Evolutionary conservation across 1,139 yeast genomes (phyloP).

Genomic region (Arxiozyma heterogenica): DNA sequence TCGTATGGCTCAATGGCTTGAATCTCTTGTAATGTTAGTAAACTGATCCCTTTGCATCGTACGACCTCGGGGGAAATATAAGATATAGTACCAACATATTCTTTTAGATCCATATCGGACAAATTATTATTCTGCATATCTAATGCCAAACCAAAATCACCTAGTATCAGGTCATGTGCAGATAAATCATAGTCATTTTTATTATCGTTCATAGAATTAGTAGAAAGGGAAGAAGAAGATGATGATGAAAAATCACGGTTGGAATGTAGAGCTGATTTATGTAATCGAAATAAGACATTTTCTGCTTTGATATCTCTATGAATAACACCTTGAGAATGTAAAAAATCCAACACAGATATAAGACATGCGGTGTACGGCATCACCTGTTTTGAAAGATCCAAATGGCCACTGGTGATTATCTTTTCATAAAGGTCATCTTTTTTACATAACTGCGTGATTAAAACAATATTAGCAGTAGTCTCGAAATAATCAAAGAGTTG

Average conservation of each 20-base stretch:
- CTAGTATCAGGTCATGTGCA: conserved; percentile 48
- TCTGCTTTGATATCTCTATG: conserved; percentile 91
- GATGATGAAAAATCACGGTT: not conserved
- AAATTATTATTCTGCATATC: conserved; percentile 5
- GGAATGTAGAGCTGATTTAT: conserved; percentile 15
- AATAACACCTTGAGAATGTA: conserved; percentile 64
- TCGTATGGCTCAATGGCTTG: conserved; percentile 35
- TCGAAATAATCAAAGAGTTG: conserved; percentile 64
- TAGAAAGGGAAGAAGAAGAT: not conserved
- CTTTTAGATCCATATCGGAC: conserved; percentile 31
- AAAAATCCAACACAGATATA: conserved; percentile 50
- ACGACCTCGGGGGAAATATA: conserved; percentile 70
- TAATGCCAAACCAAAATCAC: conserved; percentile 57
- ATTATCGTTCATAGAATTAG: not conserved
- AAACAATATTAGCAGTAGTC: conserved; percentile 47
- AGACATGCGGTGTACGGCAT: conserved; percentile 37
- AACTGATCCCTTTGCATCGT: conserved; percentile 36
- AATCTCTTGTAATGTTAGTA: conserved; percentile 12
- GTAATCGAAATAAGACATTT: conserved; percentile 49
- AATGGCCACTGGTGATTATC: conserved; percentile 39
- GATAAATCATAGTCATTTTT: conserved; percentile 18
- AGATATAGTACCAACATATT: conserved; percentile 58
- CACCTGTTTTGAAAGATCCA: conserved; percentile 41
- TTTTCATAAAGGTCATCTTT: conserved; percentile 64
- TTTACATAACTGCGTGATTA: conserved; percentile 58